Conservation (phyloP, 1,284 basidiomycete species). For the Ganoderma multipileum region DNA sequence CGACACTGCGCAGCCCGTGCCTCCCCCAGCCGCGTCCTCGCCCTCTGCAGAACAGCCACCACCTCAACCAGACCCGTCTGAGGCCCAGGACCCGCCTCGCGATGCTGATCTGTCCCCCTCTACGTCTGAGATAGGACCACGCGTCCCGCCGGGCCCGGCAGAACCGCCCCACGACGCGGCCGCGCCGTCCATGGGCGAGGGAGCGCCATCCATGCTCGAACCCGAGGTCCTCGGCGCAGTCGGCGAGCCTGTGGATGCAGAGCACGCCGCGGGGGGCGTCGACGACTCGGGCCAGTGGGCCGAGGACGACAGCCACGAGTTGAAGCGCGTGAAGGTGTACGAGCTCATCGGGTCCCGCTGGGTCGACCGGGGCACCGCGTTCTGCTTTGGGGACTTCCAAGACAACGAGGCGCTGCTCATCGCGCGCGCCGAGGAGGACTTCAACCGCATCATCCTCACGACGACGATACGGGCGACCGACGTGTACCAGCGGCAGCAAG, state of each 20-base stretch:
- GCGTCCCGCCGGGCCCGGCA: constrained; percentile 26
- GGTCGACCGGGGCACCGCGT: constrained; percentile 94
- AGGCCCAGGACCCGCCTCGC: constrained; percentile 28
- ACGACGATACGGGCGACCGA: constrained; percentile 83
- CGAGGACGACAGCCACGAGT: constrained; percentile 46
- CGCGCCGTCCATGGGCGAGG: constrained; percentile 25
- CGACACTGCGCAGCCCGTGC: constrained; percentile 30
- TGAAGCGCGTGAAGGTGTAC: constrained; percentile 74
- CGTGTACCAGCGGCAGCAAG: constrained; percentile 93
- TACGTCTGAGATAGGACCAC: constrained; percentile 24
- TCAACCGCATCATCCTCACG: constrained; percentile 73
- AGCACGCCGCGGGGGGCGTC: constrained; percentile 24
- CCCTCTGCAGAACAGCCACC: constrained; percentile 32
- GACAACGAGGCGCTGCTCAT: constrained; percentile 85
- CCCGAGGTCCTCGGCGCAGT: constrained; percentile 24
- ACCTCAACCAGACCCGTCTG: constrained; percentile 31
- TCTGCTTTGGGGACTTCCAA: constrained; percentile 89
- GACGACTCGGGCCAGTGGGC: constrained; percentile 43
- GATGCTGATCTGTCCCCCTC: constrained; percentile 25
- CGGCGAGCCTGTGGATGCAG: constrained; percentile 28
- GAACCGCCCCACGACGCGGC: constrained; percentile 18
- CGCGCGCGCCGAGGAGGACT: constrained; percentile 81
- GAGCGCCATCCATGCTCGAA: constrained; percentile 22
- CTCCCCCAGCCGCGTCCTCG: constrained; percentile 12
- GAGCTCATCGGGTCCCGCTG: constrained; percentile 88